A percentile compares a stretch with the other conserved stretches of the same genome.
Evolutionary conservation across 2,329 filamentous ascomycete species (phyloP).

Genomic region (Botryosphaeria dothidea): DNA sequence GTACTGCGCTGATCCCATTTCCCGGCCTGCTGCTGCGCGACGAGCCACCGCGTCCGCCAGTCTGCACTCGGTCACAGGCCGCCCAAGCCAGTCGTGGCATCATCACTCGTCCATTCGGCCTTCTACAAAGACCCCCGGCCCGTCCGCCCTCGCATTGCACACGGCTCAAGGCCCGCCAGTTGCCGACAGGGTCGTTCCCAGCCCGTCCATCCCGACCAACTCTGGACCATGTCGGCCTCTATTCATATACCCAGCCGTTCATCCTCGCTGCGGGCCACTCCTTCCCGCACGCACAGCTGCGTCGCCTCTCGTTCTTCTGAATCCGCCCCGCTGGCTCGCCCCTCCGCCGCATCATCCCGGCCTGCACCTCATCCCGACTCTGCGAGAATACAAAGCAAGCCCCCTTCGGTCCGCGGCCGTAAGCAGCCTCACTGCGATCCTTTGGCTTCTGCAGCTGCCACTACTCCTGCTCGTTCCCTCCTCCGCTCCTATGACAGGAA

Average conservation of each 20-base stretch:
- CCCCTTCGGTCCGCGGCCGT: background rate
- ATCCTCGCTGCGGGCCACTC: conserved; percentile 8
- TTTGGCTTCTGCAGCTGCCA: background rate
- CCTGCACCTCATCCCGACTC: background rate
- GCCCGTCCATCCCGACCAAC: background rate
- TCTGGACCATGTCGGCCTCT: conserved; percentile 9
- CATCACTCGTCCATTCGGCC: background rate
- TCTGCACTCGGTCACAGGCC: background rate
- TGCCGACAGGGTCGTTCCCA: background rate
- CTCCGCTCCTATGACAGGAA: background rate
- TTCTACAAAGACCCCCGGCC: background rate
- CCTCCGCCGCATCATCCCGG: background rate
- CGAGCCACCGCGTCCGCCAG: conserved; percentile 6
- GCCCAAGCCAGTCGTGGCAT: background rate
- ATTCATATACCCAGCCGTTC: conserved; percentile 20
- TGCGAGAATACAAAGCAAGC: conserved; percentile 1
- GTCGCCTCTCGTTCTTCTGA: background rate
- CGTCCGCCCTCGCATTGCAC: conserved; percentile 1
- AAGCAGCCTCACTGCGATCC: background rate
- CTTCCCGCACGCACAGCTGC: background rate
- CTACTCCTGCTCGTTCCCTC: background rate
- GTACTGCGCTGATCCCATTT: background rate
- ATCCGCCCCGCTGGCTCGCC: background rate
- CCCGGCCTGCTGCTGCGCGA: background rate
- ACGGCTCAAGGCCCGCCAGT: background rate